Conservation (phyloP, 2,329 filamentous ascomycete genomes). For the Aureobasidium sp. region DNA sequence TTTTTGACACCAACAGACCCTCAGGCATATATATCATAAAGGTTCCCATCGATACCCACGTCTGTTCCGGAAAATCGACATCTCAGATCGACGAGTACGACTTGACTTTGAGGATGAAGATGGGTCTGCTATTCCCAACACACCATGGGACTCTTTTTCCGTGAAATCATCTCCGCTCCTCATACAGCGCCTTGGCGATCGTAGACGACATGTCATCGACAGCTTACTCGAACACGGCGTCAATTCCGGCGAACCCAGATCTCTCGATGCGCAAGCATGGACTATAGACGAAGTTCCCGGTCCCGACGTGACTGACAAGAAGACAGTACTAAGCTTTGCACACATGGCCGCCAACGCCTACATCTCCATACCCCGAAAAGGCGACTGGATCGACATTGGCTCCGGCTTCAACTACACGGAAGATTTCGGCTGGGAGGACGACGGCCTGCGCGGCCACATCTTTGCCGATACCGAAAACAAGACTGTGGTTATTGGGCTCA, state of each 20-base stretch:
- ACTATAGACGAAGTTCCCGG: conserved; percentile 68
- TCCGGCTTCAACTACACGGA: conserved; percentile 70
- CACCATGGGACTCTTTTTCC: conserved; percentile 32
- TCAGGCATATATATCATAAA: conserved; percentile 90
- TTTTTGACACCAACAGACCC: conserved; percentile 36
- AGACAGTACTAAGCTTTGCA: conserved; percentile 72
- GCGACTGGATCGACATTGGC: conserved; percentile 75
- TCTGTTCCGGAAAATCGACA: conserved; percentile 70
- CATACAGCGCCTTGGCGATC: conserved; percentile 77
- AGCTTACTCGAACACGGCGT: conserved; percentile 55
- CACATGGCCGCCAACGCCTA: conserved; percentile 84
- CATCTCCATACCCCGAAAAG: conserved; percentile 60
- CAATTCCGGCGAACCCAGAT: conserved; percentile 53
- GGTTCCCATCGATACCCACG: conserved; percentile 71
- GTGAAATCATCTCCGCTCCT: conserved; percentile 58
- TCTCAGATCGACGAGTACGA: conserved; percentile 32
- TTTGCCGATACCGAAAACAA: conserved; percentile 80
- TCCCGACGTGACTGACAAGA: conserved; percentile 74
- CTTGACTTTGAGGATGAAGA: background rate
- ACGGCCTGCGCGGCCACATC: conserved; percentile 81
- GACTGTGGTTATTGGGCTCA: conserved; percentile 81
- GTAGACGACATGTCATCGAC: conserved; percentile 69
- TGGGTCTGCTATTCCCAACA: background rate
- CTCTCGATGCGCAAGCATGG: conserved; percentile 71
- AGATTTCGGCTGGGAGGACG: conserved; percentile 83